Evolutionary conservation across 331 rosid genomes (phyloP).

Genomic region (Dryas integrifolia): DNA sequence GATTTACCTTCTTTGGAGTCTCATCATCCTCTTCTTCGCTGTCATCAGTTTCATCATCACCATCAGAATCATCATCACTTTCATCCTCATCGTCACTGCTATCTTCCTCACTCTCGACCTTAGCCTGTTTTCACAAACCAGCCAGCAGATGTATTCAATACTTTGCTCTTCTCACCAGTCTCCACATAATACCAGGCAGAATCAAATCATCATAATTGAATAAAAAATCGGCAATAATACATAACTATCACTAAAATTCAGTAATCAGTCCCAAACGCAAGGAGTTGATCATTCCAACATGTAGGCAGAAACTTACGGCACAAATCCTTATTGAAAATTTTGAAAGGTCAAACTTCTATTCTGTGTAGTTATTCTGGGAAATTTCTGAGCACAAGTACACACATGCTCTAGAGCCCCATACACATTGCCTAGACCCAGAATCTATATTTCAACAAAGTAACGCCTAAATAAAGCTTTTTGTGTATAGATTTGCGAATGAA

Average conservation of each 20-base stretch:
- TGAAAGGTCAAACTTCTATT: background rate
- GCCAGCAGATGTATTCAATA: background rate
- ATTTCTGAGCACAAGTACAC: background rate
- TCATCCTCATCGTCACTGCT: slow-evolving; percentile 24
- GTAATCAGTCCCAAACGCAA: slow-evolving; percentile 8
- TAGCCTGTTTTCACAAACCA: slow-evolving; percentile 27
- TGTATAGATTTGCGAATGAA: background rate
- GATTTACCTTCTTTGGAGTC: slow-evolving; percentile 48
- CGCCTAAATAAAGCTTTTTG: background rate
- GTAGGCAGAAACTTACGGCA: background rate
- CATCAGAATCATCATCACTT: slow-evolving; percentile 18
- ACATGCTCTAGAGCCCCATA: background rate
- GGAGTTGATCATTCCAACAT: background rate
- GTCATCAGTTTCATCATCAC: slow-evolving; percentile 30
- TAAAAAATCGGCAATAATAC: background rate
- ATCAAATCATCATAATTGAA: background rate
- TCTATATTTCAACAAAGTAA: background rate
- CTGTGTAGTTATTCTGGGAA: background rate
- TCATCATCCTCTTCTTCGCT: slow-evolving; percentile 40
- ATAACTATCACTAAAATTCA: background rate
- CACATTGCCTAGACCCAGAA: background rate
- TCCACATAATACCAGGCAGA: background rate
- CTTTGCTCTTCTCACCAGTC: background rate
- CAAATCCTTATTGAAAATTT: background rate
- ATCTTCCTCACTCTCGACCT: slow-evolving; percentile 30